A percentile compares a stretch with the other conserved stretches of the same genome.
phyloP scores from a whole-genome alignment of 257 asterid genomes.

The Fraxinus quadrangulata region DNA sequence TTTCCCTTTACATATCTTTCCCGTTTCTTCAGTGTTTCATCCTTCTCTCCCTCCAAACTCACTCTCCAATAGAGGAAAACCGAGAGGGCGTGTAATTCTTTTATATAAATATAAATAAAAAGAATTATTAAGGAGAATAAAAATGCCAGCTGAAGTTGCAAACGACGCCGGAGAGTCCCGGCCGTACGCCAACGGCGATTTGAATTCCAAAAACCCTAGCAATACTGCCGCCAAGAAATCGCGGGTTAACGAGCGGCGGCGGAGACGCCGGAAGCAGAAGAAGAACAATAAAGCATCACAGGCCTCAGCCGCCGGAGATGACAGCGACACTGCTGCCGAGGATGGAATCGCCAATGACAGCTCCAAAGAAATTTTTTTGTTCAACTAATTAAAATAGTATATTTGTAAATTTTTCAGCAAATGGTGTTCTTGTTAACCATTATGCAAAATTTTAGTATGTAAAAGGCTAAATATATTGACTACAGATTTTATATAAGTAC shows the following conservation, averaged over 20 bases:
- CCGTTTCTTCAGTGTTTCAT: background rate
- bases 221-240: conserved; percentile 49
- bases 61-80: background rate
- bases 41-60: background rate
- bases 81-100: background rate
- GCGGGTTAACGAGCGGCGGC: conserved; percentile 68
- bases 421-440: too few species aligned
- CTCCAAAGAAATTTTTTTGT: conserved; percentile 18
- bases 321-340: conserved; percentile 53
- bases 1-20: background rate
- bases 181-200: conserved; percentile 41
- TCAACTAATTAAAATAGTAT: too few species aligned
- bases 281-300: conserved; percentile 55
- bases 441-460: too few species aligned
- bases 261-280: conserved; percentile 96
- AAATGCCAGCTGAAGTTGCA: conserved; percentile 58
- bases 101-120: background rate
- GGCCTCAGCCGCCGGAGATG: conserved; percentile 46
- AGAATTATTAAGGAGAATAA: background rate
- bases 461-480: too few species aligned
- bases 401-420: too few species aligned
- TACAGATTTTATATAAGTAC: too few species aligned
- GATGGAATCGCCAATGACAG: conserved; percentile 47
- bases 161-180: conserved; percentile 34
- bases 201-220: conserved; percentile 48